phyloP scores from a whole-genome alignment of 176 grass and related monocot genomes.

The Poa annua region DNA sequence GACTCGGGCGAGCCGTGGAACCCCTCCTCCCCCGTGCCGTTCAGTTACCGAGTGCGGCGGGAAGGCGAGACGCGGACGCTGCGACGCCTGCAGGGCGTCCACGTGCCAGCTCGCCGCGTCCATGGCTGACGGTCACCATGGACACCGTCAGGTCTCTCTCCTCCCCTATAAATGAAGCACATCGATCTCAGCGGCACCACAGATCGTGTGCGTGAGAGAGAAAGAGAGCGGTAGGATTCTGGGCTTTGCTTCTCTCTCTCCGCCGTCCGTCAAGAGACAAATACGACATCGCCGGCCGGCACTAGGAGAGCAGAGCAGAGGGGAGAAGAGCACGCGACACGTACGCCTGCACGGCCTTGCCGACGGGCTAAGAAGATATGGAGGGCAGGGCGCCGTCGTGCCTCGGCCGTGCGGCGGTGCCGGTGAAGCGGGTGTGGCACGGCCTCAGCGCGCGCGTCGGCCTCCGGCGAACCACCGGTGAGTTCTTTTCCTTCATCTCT shows the following conservation, averaged over 20 bases:
- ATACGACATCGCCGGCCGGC: not conserved
- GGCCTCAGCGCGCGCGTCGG: slow-evolving; percentile 47
- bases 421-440: slow-evolving; percentile 51
- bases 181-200: not conserved
- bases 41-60: not conserved
- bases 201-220: not conserved
- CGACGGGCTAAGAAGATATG: not conserved
- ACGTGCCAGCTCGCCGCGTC: not conserved
- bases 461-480: slow-evolving; percentile 44
- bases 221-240: not conserved
- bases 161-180: not conserved
- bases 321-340: no score
- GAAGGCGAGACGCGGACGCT: not conserved
- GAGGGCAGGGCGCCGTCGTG: slow-evolving; percentile 30
- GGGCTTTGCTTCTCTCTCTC: not conserved
- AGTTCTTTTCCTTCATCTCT: not conserved
- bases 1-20: not conserved
- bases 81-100: not conserved
- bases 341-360: not conserved
- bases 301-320: not conserved
- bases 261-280: no score
- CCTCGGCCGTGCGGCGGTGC: slow-evolving; percentile 46
- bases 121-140: not conserved
- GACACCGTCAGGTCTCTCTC: not conserved
- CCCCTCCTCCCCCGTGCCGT: not conserved